Percentiles rank a stretch among this genome's conserved stretches.
These are phyloP conservation scores for Parascedosporium putredinis DNA, from an alignment of 2,329 filamentous ascomycete species.

Conservation along the genomic window DNA sequence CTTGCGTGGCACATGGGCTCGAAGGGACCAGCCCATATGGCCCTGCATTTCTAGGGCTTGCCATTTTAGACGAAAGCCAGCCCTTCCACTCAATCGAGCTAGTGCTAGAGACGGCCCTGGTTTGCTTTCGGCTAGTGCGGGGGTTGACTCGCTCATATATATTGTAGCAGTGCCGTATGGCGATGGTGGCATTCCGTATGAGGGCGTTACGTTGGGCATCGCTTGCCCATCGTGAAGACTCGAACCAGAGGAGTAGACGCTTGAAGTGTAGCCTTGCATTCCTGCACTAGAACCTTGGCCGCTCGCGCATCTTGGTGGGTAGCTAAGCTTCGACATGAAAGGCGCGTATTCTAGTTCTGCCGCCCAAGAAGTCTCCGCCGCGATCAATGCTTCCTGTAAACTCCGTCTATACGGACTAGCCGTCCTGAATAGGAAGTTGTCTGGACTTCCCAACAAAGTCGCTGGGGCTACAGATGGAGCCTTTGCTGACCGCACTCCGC, in stretches of 20 bases:
- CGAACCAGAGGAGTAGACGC: constrained; percentile 2
- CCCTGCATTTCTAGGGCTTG: constrained; percentile 28
- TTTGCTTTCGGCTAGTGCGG: constrained; percentile 17
- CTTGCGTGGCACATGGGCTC: too few relatives aligned
- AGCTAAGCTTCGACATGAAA: constrained; percentile 1
- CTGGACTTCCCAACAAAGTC: neutral
- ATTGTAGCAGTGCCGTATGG: neutral
- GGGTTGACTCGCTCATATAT: neutral
- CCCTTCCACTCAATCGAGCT: constrained; percentile 46
- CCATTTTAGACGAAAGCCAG: constrained; percentile 41
- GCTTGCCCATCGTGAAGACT: neutral
- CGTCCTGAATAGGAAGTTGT: constrained; percentile 2
- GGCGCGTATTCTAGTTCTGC: constrained; percentile 1
- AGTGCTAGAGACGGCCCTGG: constrained; percentile 27
- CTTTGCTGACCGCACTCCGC: neutral
- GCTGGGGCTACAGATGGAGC: neutral
- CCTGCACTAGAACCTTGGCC: neutral
- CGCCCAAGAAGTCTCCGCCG: neutral
- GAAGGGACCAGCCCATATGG: constrained; percentile 9
- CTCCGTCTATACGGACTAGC: constrained; percentile 4
- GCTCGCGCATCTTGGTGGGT: neutral
- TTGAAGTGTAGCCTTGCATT: neutral
- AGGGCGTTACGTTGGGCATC: neutral
- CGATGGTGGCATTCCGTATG: neutral
- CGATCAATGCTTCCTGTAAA: constrained; percentile 3